Base-by-base conservation (phyloP, 345 rosid genomes). In the Corchorus capsularis region DNA sequence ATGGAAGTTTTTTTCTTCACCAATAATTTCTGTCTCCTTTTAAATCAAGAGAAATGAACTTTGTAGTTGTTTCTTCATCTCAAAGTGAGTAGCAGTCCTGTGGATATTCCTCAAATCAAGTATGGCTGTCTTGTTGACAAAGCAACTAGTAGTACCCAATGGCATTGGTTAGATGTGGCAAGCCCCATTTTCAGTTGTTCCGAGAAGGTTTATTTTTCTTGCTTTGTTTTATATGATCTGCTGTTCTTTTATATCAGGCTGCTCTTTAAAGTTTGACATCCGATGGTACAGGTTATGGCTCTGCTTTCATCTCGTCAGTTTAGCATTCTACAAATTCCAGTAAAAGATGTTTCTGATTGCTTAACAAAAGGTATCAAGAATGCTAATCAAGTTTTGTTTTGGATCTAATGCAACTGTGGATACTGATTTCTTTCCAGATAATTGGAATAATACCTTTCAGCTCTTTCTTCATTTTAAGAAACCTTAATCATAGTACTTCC, bases 81-180 rank as follows among this genome's bases (percentile, higher is more conserved):
- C 64, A 60, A 79, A 96, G 98, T 91, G 63, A 89, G 86, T 68
- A 93, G 99, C 89, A 96, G 97, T 81, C 98, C 92, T 57, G 76
- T 90, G 72, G 88, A 82, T 81, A 74, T 91, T 85, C 98, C 98
- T 65, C 81, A 83, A 75, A 86, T 96, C 79, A 89, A 86, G 83
- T 91, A 92, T 71, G 98, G 97, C 41, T 83, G 61, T 83, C 86
- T 83, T 78, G 80, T 61, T 66, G 76, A 83, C 50, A 83, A 86
- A 78, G 77, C 75, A 62, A 77, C 72, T 73, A 72, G 85, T 79
- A 82, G 69, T 79, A 59, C 74, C 32, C 63, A 82, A 63, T 95
- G 97, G 98, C 79, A 73, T 73, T 95, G 99, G 98, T 83, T 76
- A 14, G 79, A 82, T 79, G 84, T 87, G 63, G 85, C 92, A 68